phyloP scores from a whole-genome alignment of 768 basidiomycete species.

The Strobilomyces echinocephalus region DNA sequence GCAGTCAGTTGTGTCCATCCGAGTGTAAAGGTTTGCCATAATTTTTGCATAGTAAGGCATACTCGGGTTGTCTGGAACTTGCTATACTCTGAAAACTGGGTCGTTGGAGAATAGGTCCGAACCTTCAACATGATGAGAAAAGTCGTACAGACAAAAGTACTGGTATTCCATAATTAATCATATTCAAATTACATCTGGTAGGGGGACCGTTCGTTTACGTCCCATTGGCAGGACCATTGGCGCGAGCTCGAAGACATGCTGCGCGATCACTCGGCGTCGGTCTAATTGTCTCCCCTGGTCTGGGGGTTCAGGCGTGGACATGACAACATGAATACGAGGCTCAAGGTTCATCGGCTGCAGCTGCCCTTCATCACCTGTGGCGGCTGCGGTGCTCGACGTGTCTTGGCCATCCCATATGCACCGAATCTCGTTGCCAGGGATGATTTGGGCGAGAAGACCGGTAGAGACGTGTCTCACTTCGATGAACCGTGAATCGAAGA shows the following conservation, averaged over 20 bases:
- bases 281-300: constrained; percentile 36
- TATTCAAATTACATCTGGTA: too few relatives aligned
- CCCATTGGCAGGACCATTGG: constrained; percentile 35
- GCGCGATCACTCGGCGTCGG: constrained; percentile 49
- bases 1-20: too few relatives aligned
- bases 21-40: too few relatives aligned
- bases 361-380: constrained; percentile 31
- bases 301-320: constrained; percentile 50
- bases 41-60: too few relatives aligned
- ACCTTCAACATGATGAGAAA: too few relatives aligned
- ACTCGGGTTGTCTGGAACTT: too few relatives aligned
- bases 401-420: constrained; percentile 89
- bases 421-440: constrained; percentile 73
- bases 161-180: too few relatives aligned
- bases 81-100: too few relatives aligned
- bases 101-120: too few relatives aligned
- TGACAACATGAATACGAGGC: constrained; percentile 82
- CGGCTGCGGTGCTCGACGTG: constrained; percentile 23
- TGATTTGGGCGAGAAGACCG: constrained; percentile 76
- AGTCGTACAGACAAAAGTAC: too few relatives aligned
- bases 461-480: constrained; percentile 83
- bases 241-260: constrained; percentile 75
- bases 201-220: too few relatives aligned
- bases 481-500: constrained; percentile 87
- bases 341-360: constrained; percentile 56